These are phyloP conservation scores for Trichophyton rubrum DNA, from an alignment of 2,329 filamentous ascomycete species.

Conservation along the genomic window DNA sequence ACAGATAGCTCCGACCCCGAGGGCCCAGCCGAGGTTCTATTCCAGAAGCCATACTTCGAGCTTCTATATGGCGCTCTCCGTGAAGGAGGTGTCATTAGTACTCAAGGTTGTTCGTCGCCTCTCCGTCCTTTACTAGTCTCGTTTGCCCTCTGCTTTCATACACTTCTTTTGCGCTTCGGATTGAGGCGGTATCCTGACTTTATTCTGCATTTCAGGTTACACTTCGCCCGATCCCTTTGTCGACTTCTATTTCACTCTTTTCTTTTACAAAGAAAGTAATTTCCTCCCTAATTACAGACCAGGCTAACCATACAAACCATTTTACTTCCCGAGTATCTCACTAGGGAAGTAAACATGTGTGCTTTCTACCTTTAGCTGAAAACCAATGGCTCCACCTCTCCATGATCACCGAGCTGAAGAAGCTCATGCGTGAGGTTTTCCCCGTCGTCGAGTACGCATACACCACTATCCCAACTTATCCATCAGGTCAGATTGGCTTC, in stretches of 20 bases:
- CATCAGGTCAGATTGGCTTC: constrained; percentile 97
- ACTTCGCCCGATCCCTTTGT: constrained; percentile 3
- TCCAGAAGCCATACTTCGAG: constrained; percentile 98
- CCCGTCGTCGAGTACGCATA: constrained; percentile 96
- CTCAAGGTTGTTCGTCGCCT: constrained; percentile 98
- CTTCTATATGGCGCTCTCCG: constrained; percentile 79
- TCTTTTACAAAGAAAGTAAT: constrained; percentile 5
- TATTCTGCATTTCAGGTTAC: constrained; percentile 4
- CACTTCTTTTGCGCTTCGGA: constrained; percentile 6
- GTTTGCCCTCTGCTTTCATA: constrained; percentile 44
- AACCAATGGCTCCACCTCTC: constrained; percentile 98
- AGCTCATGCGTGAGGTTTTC: constrained; percentile 94
- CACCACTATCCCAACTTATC: constrained; percentile 97
- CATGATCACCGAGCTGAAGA: constrained; percentile 89
- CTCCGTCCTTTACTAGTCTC: constrained; percentile 62
- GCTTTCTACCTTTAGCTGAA: constrained; percentile 52
- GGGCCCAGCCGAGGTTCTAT: constrained; percentile 87
- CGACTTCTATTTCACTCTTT: constrained; percentile 20
- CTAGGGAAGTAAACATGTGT: neutral
- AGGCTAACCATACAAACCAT: constrained; percentile 16
- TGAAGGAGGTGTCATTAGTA: constrained; percentile 95
- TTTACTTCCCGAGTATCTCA: neutral
- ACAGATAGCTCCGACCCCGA: constrained; percentile 97
- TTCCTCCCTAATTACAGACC: neutral
- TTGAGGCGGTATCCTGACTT: constrained; percentile 8